Conservation (phyloP, 1,284 basidiomycete species). For the Singerocomus rubriflavus region DNA sequence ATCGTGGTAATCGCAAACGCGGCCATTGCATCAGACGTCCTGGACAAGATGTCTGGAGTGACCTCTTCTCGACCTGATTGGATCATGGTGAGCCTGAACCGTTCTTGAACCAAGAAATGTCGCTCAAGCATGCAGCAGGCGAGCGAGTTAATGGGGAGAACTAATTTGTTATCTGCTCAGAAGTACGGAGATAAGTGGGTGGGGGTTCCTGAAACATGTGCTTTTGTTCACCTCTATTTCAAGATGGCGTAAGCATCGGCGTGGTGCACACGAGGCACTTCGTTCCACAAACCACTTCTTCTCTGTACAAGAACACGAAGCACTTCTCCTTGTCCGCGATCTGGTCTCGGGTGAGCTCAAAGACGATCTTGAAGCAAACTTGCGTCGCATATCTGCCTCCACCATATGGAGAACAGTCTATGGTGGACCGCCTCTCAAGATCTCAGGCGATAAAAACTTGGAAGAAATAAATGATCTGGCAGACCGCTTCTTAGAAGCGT, state of each 20-base stretch:
- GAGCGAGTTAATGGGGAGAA: constrained; percentile 8
- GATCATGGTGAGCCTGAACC: constrained; percentile 8
- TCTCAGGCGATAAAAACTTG: constrained; percentile 4
- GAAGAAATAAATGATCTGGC: constrained; percentile 4
- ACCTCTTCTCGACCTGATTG: constrained; percentile 11
- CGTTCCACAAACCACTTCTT: neutral
- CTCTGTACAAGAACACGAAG: constrained; percentile 11
- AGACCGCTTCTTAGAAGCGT: neutral
- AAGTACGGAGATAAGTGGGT: constrained; percentile 11
- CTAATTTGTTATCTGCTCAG: constrained; percentile 5
- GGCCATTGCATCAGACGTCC: constrained; percentile 7
- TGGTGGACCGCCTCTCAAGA: constrained; percentile 9
- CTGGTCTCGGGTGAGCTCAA: constrained; percentile 3
- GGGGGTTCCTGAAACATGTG: neutral
- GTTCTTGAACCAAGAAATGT: neutral
- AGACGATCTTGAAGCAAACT: constrained; percentile 6
- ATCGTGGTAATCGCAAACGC: constrained; percentile 11
- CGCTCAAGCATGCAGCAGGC: neutral
- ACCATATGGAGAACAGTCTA: constrained; percentile 7
- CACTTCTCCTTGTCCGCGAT: constrained; percentile 7
- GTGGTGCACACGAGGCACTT: constrained; percentile 8
- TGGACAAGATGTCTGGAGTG: constrained; percentile 12
- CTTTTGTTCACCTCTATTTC: neutral
- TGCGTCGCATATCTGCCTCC: constrained; percentile 9
- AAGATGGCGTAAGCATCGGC: constrained; percentile 9